phyloP scores from a whole-genome alignment of 805 yeast species.

The Tetrapisispora arboricola region DNA sequence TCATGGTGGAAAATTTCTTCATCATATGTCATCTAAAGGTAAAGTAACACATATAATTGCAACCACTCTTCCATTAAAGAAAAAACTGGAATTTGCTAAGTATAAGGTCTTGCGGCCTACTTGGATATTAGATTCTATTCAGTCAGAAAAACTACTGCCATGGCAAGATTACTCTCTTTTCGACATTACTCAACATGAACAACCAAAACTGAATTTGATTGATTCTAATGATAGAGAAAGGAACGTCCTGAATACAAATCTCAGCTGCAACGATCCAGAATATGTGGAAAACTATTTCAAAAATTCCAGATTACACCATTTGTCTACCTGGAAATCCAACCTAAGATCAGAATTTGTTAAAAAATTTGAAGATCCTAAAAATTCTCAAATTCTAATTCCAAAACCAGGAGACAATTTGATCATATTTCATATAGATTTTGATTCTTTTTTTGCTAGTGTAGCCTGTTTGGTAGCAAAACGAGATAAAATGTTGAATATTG shows the following conservation, averaged over 20 bases:
- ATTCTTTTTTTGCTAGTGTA: slow-evolving; percentile 86
- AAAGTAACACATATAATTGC: slow-evolving; percentile 81
- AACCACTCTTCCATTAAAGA: slow-evolving; percentile 65
- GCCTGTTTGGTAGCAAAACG: slow-evolving; percentile 52
- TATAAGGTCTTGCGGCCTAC: slow-evolving; percentile 70
- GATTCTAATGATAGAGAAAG: not conserved
- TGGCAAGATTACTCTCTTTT: slow-evolving; percentile 63
- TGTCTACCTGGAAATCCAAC: slow-evolving; percentile 78
- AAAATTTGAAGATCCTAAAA: slow-evolving; percentile 29
- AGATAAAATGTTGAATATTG: slow-evolving; percentile 21
- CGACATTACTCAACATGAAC: slow-evolving; percentile 44
- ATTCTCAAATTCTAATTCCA: slow-evolving; percentile 7
- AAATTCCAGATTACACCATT: slow-evolving; percentile 77
- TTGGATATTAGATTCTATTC: slow-evolving; percentile 68
- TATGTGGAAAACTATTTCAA: slow-evolving; percentile 64
- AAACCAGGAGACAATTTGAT: slow-evolving; percentile 12
- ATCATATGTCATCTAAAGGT: slow-evolving; percentile 58
- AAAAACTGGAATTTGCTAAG: slow-evolving; percentile 51
- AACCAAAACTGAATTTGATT: slow-evolving; percentile 31
- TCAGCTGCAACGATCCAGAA: slow-evolving; percentile 67
- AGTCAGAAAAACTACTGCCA: slow-evolving; percentile 37
- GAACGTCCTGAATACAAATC: slow-evolving; percentile 1
- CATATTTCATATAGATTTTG: slow-evolving; percentile 82
- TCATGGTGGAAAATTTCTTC: slow-evolving; percentile 73
- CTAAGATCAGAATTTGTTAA: slow-evolving; percentile 51